Evolutionary conservation across 768 basidiomycete species (phyloP).

Genomic region (Auricularia sp.): DNA sequence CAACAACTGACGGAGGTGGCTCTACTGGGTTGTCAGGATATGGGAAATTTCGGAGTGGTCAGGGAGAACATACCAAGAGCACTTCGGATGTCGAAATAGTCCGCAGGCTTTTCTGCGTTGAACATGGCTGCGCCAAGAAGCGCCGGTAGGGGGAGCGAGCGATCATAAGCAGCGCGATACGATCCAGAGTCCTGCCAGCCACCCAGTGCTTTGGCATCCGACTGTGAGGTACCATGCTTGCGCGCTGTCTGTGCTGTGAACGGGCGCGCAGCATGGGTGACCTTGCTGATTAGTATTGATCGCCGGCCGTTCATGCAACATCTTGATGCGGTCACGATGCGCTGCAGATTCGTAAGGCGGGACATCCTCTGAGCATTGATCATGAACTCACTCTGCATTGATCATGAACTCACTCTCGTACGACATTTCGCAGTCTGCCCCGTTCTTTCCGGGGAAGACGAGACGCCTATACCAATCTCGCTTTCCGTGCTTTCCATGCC

Average conservation of each 20-base stretch:
- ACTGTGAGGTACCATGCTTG: slow-evolving; percentile 19
- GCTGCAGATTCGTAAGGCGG: slow-evolving; percentile 10
- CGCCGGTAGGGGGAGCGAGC: slow-evolving; percentile 19
- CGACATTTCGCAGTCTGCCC: slow-evolving; percentile 15
- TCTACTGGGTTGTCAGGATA: slow-evolving; percentile 8
- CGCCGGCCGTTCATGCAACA: slow-evolving; percentile 12
- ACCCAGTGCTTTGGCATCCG: slow-evolving; percentile 24
- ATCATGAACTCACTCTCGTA: slow-evolving; percentile 20
- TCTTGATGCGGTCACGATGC: slow-evolving; percentile 19
- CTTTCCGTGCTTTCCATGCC: slow-evolving; percentile 19
- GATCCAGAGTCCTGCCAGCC: slow-evolving; percentile 20
- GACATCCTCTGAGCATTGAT: background rate
- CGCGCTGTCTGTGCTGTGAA: slow-evolving; percentile 23
- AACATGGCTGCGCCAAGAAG: slow-evolving; percentile 26
- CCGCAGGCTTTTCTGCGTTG: slow-evolving; percentile 18
- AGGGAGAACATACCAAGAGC: slow-evolving; percentile 15
- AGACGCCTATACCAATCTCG: slow-evolving; percentile 22
- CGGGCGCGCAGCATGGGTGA: slow-evolving; percentile 22
- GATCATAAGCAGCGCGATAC: slow-evolving; percentile 22
- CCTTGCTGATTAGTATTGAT: slow-evolving; percentile 21
- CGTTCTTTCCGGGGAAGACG: slow-evolving; percentile 15
- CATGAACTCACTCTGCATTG: no score
- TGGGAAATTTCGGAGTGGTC: background rate
- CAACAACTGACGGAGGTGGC: slow-evolving; percentile 15
- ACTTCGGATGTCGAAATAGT: slow-evolving; percentile 18